Conservation (phyloP, 495 filamentous ascomycete species). For the Penicillium canescens region DNA sequence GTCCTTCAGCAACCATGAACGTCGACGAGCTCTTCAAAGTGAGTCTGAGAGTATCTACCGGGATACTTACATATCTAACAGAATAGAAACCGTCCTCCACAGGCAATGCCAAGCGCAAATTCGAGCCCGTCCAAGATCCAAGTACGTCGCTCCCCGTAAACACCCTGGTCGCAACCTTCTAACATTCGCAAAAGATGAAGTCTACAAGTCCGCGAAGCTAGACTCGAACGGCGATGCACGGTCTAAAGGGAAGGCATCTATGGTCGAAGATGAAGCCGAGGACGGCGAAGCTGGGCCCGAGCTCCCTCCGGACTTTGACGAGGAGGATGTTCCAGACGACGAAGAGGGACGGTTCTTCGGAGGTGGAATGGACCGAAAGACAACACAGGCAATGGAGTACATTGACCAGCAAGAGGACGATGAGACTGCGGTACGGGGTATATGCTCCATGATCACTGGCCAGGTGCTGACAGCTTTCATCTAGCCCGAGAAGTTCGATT, state of each 20-base stretch:
- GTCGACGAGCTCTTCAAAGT: constrained; percentile 88
- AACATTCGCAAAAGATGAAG: constrained; percentile 53
- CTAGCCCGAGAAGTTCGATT: constrained; percentile 76
- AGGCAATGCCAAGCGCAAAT: constrained; percentile 69
- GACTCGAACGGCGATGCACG: constrained; percentile 60
- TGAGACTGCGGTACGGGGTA: constrained; percentile 41
- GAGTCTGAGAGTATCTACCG: constrained; percentile 6
- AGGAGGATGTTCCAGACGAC: constrained; percentile 67
- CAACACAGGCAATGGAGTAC: constrained; percentile 86
- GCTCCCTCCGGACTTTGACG: constrained; percentile 64
- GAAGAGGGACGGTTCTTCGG: constrained; percentile 96
- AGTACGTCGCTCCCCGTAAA: constrained; percentile 49
- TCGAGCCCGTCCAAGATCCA: constrained; percentile 68
- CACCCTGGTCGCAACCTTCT: constrained; percentile 10
- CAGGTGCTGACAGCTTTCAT: constrained; percentile 17
- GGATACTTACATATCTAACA: constrained; percentile 16
- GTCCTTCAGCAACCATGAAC: constrained; percentile 57
- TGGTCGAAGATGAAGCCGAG: constrained; percentile 59
- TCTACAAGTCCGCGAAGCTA: constrained; percentile 87
- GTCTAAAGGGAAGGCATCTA: constrained; percentile 58
- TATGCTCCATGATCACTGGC: neutral
- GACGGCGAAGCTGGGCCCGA: constrained; percentile 70
- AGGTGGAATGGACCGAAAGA: constrained; percentile 78
- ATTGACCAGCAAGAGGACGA: constrained; percentile 70
- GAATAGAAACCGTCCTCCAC: constrained; percentile 43